A percentile compares a stretch with the other conserved stretches of the same genome.
These are phyloP conservation scores for Pleodorina starrii DNA, from an alignment of 139 green algal genomes.

Conservation along the genomic window DNA sequence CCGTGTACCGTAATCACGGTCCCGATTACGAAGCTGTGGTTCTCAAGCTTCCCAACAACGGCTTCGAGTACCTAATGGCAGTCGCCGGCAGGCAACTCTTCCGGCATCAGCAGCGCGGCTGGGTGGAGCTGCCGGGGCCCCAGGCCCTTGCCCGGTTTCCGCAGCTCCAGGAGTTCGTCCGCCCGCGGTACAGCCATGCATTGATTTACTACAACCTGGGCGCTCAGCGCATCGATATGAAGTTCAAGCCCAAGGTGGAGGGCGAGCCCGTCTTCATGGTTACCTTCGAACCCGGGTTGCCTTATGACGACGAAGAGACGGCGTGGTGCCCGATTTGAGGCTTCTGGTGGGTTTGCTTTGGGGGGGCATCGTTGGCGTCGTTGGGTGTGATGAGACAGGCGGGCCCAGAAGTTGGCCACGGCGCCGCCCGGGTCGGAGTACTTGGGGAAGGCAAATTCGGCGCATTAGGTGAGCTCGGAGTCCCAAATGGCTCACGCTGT, in stretches of 20 bases:
- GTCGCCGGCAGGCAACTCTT: not conserved
- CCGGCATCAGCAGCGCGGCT: not conserved
- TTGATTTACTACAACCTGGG: not conserved
- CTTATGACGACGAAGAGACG: not conserved
- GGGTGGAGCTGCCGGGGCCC: not conserved
- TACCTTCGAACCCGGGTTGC: not conserved
- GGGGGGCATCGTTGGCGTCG: no score
- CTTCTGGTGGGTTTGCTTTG: not conserved
- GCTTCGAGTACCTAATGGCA: not conserved
- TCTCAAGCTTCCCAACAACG: not conserved
- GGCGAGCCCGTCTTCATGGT: not conserved
- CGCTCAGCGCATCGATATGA: not conserved
- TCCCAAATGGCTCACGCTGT: no score
- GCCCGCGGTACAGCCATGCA: not conserved
- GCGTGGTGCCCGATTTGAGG: not conserved
- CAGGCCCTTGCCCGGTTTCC: not conserved
- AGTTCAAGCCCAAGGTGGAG: not conserved
- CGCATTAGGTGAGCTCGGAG: no score
- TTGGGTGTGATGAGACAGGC: no score
- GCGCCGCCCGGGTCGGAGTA: no score
- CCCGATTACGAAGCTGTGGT: not conserved
- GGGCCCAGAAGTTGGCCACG: no score
- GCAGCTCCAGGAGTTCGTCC: not conserved
- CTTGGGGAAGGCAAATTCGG: no score
- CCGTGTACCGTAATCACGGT: not conserved